phyloP scores from a whole-genome alignment of 1,284 basidiomycete species.

The Phlebopus sp. region DNA sequence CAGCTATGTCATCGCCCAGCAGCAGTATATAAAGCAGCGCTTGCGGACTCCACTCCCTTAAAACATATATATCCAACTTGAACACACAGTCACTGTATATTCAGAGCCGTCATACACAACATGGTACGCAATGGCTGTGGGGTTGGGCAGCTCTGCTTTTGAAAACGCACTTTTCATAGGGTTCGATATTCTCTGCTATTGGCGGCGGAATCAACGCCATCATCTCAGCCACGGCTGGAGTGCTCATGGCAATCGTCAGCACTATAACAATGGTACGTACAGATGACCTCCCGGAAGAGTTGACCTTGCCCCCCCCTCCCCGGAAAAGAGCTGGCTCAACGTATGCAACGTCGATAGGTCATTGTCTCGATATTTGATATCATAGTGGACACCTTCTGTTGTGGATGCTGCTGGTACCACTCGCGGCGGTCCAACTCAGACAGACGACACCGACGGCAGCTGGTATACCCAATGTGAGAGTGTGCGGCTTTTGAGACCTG shows the following conservation, averaged over 20 bases:
- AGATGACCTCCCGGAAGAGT: too few species aligned
- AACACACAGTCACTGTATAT: too few species aligned
- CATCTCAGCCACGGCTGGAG: slow-evolving; percentile 7
- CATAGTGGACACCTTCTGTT: slow-evolving; percentile 15
- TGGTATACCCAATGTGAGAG: too few species aligned
- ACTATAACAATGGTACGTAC: slow-evolving; percentile 11
- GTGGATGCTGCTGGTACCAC: slow-evolving; percentile 4
- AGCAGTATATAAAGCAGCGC: too few species aligned
- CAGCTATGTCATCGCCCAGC: too few species aligned
- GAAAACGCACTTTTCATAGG: slow-evolving; percentile 6
- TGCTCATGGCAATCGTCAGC: slow-evolving; percentile 9
- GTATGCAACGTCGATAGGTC: slow-evolving; percentile 7
- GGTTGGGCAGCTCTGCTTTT: neutral
- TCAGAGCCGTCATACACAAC: neutral
- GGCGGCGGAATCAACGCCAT: slow-evolving; percentile 9
- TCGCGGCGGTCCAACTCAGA: too few species aligned
- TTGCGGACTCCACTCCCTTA: too few species aligned
- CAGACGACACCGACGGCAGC: too few species aligned
- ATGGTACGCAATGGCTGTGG: neutral
- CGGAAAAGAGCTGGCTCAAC: neutral
- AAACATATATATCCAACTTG: too few species aligned
- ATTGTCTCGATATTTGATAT: slow-evolving; percentile 10
- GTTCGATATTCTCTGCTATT: slow-evolving; percentile 12
- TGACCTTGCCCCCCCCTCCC: neutral
- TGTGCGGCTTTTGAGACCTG: too few species aligned